These are phyloP conservation scores for Mollisiaceae sp. DNA, from an alignment of 2,329 filamentous ascomycete species.

Conservation along the genomic window DNA sequence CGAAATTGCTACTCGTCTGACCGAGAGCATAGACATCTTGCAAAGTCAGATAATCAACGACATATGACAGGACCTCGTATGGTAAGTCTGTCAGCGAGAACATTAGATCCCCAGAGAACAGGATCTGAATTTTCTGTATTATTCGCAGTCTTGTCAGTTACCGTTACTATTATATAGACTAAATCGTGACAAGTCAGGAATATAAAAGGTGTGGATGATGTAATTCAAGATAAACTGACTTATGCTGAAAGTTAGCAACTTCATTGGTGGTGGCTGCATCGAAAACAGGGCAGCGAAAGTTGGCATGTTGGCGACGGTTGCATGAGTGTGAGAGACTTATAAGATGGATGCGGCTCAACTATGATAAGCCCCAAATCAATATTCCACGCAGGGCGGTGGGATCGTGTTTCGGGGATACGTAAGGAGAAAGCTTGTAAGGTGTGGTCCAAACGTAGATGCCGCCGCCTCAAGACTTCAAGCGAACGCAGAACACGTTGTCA, in stretches of 20 bases:
- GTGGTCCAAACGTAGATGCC: neutral
- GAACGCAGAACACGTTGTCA: neutral
- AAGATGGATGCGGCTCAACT: neutral
- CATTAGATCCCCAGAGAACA: constrained; percentile 32
- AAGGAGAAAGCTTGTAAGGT: neutral
- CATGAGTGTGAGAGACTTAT: constrained; percentile 1
- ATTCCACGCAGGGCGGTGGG: no score
- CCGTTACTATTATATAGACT: neutral
- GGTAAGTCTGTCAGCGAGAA: constrained; percentile 37
- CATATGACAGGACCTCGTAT: constrained; percentile 41
- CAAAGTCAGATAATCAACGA: constrained; percentile 37
- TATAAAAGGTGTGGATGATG: neutral
- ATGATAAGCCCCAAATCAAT: neutral
- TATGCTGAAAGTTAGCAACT: neutral
- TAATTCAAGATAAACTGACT: neutral
- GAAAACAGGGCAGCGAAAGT: neutral
- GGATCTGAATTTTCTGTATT: constrained; percentile 8
- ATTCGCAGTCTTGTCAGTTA: neutral
- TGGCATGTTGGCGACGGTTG: neutral
- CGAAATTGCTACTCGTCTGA: constrained; percentile 34
- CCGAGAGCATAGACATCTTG: constrained; percentile 42
- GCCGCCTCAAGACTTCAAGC: neutral
- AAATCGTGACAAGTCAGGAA: neutral
- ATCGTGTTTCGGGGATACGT: constrained; percentile 3
- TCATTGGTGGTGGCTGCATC: neutral